Evolutionary conservation across 768 basidiomycete species (phyloP).

Genomic region (Botryobasidium botryosum): DNA sequence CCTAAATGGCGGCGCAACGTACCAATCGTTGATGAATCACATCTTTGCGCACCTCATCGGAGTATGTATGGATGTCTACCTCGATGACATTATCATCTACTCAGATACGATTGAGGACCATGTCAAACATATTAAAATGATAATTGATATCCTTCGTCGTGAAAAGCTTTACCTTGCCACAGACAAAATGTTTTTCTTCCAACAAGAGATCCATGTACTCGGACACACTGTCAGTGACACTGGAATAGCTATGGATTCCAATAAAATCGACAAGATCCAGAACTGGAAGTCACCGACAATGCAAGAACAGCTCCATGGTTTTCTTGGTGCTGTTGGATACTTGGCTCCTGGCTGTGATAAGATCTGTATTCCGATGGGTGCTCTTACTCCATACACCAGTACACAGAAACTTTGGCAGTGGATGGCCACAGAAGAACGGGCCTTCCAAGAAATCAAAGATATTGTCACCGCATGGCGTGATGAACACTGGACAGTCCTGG

Average conservation of each 20-base stretch:
- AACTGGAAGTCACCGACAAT: constrained; percentile 21
- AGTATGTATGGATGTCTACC: too few species aligned
- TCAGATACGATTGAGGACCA: constrained; percentile 24
- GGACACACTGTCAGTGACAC: constrained; percentile 24
- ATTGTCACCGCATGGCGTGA: constrained; percentile 10
- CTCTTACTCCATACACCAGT: constrained; percentile 16
- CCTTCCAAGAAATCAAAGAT: constrained; percentile 20
- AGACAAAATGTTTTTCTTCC: too few species aligned
- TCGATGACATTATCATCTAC: too few species aligned
- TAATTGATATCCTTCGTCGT: constrained; percentile 18
- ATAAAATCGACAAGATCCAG: constrained; percentile 18
- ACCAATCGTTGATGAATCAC: constrained; percentile 21
- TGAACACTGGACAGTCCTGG: constrained; percentile 14
- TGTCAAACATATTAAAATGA: constrained; percentile 15
- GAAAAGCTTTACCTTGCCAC: constrained; percentile 22
- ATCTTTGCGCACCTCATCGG: too few species aligned
- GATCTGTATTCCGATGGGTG: constrained; percentile 25
- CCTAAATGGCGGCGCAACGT: constrained; percentile 20
- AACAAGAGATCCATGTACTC: constrained; percentile 20
- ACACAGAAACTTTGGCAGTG: constrained; percentile 15
- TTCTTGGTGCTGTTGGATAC: constrained; percentile 23
- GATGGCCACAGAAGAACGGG: constrained; percentile 19
- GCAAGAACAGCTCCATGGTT: constrained; percentile 19
- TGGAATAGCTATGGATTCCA: constrained; percentile 28
- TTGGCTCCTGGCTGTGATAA: constrained; percentile 9